Base-by-base conservation (phyloP, 2,329 filamentous ascomycete species). In the Trichoderma polysporum region DNA sequence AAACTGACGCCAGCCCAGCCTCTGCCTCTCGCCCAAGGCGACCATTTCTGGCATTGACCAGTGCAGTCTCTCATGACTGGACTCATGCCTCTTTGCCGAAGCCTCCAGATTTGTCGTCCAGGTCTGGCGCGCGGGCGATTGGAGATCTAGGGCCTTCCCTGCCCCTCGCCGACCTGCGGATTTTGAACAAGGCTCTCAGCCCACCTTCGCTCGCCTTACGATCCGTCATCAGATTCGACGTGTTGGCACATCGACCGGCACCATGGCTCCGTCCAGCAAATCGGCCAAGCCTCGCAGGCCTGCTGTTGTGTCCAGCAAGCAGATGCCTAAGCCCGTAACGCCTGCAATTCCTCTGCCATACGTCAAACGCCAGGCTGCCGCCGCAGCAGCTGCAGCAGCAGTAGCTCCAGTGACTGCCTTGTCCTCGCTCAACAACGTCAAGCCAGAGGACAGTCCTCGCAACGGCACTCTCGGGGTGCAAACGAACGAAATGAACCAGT, bases 281-380 rank as follows among this genome's bases (percentile, higher is more conserved):
- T 73, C 74, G 52, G 71, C 70, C 68, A 77, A 75, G 72, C 66
- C 73, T 70, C 77, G 77, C 70, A 74, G 74, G 70, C 61, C 61
- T 45, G 50, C 37, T 25, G 50, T 31, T 33, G 37, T 33, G 29
- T n/a, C 37, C 37, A 73, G 70, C 71, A 76, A 74, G 72, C 73
- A 75, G 62, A 72, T 70, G 66, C 68, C 73, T 66, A 78, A 77
- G 69, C 73, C 76, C 56, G 74, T 80, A 47, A 72, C 77, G 66
- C 79, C 79, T 67, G 79, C 75, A 65, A 76, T 81, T 53, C 79
- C 79, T 57, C 70, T 81, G 68, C 77, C 77, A 19, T 75, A 79
- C 68, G 73, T 77, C 59, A 81, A 79, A 70, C 78, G 78, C 66
- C 75, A 79, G 70, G 75, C 76, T 66, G 75, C 77, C 41, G 72